phyloP scores from a whole-genome alignment of 164 flowering plant species.

The Houttuynia cordata region DNA sequence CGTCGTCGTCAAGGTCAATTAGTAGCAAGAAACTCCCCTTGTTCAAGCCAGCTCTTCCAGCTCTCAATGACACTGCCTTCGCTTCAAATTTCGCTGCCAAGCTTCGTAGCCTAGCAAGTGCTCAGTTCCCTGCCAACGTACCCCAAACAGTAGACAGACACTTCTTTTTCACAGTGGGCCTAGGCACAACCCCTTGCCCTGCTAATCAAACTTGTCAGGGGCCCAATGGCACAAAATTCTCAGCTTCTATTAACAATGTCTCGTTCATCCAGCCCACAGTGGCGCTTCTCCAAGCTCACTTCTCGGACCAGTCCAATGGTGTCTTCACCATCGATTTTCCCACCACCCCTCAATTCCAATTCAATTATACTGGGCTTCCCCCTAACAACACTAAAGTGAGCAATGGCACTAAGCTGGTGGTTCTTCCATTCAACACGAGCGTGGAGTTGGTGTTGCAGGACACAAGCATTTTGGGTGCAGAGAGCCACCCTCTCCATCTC shows the following conservation, averaged over 20 bases:
- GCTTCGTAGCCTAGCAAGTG: conserved; percentile 37
- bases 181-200: conserved; percentile 38
- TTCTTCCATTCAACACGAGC: conserved; percentile 39
- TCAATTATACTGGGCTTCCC: conserved; percentile 59
- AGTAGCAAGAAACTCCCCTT: conserved; percentile 16
- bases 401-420: conserved; percentile 37
- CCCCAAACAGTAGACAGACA: conserved; percentile 33
- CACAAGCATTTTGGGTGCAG: conserved; percentile 53
- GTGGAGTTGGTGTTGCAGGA: conserved; percentile 63
- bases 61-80: conserved; percentile 38
- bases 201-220: conserved; percentile 52
- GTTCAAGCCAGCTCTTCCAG: conserved; percentile 35
- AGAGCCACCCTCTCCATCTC: conserved; percentile 65
- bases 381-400: conserved; percentile 36
- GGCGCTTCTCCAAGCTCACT: conserved; percentile 51
- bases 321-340: conserved; percentile 54
- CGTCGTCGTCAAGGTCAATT: conserved; percentile 1
- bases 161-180: conserved; percentile 58
- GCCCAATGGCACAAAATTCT: conserved; percentile 39
- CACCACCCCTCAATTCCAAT: conserved; percentile 17
- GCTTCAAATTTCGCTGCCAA: conserved; percentile 25
- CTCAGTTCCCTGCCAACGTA: conserved; percentile 45
- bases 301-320: conserved; percentile 29
- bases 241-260: conserved; percentile 49
- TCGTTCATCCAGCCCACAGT: conserved; percentile 39